These are phyloP conservation scores for Saccharomyces paradoxus DNA, from an alignment of 805 yeast species.

Conservation along the genomic window DNA sequence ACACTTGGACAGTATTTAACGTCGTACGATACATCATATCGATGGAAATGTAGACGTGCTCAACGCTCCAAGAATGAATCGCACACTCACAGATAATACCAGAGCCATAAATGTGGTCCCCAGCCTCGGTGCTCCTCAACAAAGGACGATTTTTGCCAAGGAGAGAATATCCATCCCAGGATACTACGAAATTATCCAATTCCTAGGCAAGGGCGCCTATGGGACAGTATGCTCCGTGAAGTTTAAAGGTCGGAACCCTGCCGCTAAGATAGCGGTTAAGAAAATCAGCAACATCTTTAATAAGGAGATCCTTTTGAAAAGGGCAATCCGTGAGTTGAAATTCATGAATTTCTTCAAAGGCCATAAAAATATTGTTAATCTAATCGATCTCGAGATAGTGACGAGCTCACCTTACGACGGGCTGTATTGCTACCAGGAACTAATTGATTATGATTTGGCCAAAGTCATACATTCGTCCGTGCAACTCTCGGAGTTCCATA, in stretches of 20 bases:
- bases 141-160: slow-evolving; percentile 37
- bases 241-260: slow-evolving; percentile 23
- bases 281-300: slow-evolving; percentile 65
- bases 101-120: not conserved
- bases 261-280: slow-evolving; percentile 59
- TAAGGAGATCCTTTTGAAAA: slow-evolving; percentile 55
- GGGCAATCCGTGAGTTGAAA: slow-evolving; percentile 79
- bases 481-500: slow-evolving; percentile 77
- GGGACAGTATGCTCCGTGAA: slow-evolving; percentile 77
- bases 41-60: not conserved
- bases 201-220: slow-evolving; percentile 78
- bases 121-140: not conserved
- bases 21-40: not conserved
- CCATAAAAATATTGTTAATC: slow-evolving; percentile 69
- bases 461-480: slow-evolving; percentile 69
- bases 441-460: slow-evolving; percentile 74
- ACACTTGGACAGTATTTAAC: not conserved
- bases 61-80: not conserved
- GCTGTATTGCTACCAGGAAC: slow-evolving; percentile 79
- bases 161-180: slow-evolving; percentile 56
- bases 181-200: slow-evolving; percentile 47
- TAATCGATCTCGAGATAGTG: slow-evolving; percentile 69
- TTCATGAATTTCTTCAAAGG: slow-evolving; percentile 79
- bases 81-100: not conserved
- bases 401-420: slow-evolving; percentile 68